Percentiles rank a stretch among this genome's conserved stretches.
phyloP scores from a whole-genome alignment of 1,284 basidiomycete species.

The Fomitopsis pinicola region DNA sequence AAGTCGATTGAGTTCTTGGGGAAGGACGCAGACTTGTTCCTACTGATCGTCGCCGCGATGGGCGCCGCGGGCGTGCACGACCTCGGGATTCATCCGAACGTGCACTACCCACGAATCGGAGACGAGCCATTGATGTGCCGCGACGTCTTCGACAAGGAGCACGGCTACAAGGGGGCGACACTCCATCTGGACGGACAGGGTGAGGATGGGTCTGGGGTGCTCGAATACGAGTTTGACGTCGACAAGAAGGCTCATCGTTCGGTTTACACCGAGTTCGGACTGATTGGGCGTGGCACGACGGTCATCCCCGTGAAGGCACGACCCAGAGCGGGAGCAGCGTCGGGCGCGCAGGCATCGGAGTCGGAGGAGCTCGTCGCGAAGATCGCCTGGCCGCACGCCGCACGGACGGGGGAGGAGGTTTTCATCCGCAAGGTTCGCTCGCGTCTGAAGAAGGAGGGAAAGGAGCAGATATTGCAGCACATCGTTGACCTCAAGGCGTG shows the following conservation, averaged over 20 bases:
- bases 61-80: background rate
- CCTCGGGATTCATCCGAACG: background rate
- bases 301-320: background rate
- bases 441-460: no score
- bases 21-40: background rate
- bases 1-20: background rate
- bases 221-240: no score
- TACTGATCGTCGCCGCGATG: background rate
- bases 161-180: background rate
- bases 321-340: background rate
- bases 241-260: no score
- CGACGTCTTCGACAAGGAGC: background rate
- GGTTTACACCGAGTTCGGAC: background rate
- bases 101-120: background rate
- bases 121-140: background rate
- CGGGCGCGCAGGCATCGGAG: background rate
- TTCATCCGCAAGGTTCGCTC: no score
- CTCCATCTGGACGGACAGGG: background rate
- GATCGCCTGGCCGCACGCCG: background rate
- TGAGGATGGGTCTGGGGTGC: background rate
- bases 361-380: background rate
- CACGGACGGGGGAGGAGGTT: background rate
- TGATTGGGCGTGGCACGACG: background rate
- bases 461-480: no score
- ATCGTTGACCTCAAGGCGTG: no score